These are phyloP conservation scores for Phytophthora fragariaefolia DNA, from an alignment of 352 stramenopile genomes.

Conservation along the genomic window DNA sequence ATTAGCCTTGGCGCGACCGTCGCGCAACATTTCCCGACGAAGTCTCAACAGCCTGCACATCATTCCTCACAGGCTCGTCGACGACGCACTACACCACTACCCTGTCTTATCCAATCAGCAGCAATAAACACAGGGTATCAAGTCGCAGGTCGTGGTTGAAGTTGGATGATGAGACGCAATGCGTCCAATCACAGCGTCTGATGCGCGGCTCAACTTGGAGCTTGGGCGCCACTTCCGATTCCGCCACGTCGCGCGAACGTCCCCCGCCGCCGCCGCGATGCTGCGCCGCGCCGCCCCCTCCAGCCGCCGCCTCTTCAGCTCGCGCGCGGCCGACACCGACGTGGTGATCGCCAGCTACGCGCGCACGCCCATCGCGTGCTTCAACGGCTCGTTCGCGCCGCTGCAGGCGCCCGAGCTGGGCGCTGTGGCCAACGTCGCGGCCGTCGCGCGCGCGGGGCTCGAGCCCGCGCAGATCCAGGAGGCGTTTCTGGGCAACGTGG, in stretches of 20 bases:
- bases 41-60: neutral
- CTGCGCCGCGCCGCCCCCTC: conserved; percentile 19
- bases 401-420: conserved; percentile 93
- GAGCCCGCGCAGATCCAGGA: conserved; percentile 92
- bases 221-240: conserved; percentile 16
- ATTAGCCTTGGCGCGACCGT: conserved; percentile 11
- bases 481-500: conserved; percentile 97
- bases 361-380: conserved; percentile 96
- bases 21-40: conserved; percentile 5
- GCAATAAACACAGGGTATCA: conserved; percentile 5
- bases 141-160: conserved; percentile 1
- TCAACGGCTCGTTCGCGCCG: conserved; percentile 92
- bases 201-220: conserved; percentile 1
- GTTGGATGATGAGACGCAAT: conserved; percentile 23
- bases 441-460: conserved; percentile 78
- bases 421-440: conserved; percentile 90
- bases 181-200: conserved; percentile 41
- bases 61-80: neutral
- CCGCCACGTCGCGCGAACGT: neutral
- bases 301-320: conserved; percentile 72
- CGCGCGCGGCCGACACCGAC: conserved; percentile 71
- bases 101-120: neutral
- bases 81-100: no score
- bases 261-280: conserved; percentile 1
- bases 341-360: conserved; percentile 96